Percentiles rank a stretch among this genome's conserved stretches.
Conservation (phyloP, 129 eudicot species). For the Flaveria robusta region DNA sequence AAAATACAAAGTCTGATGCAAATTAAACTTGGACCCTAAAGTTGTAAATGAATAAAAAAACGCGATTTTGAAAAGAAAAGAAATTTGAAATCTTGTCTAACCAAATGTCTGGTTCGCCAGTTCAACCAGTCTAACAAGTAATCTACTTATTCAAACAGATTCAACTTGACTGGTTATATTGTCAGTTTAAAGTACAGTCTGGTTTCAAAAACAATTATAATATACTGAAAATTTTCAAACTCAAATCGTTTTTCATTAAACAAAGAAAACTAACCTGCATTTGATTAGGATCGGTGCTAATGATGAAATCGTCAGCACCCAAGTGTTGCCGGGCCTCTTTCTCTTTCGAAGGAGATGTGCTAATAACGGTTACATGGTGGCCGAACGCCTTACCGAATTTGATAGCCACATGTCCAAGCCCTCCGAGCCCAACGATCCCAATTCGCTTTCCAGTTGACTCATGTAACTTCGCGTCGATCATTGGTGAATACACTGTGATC, state of each 20-base stretch:
- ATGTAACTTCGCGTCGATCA: conserved; percentile 50
- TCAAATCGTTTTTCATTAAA: not conserved
- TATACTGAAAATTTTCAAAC: not conserved
- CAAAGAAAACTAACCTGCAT: conserved; percentile 56
- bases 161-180: too few relatives aligned
- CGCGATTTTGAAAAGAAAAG: too few relatives aligned
- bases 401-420: conserved; percentile 84
- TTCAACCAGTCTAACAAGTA: too few relatives aligned
- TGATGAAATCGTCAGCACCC: conserved; percentile 78
- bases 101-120: too few relatives aligned
- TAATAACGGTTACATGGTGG: conserved; percentile 83
- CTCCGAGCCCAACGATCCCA: conserved; percentile 83
- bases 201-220: too few relatives aligned
- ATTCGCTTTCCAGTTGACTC: conserved; percentile 47
- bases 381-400: conserved; percentile 89
- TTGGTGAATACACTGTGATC: conserved; percentile 70
- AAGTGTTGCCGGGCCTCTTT: conserved; percentile 59
- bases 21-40: too few relatives aligned
- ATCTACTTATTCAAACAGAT: too few relatives aligned
- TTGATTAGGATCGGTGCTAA: conserved; percentile 62
- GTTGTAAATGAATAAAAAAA: too few relatives aligned
- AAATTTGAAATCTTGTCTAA: too few relatives aligned
- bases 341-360: conserved; percentile 87
- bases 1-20: too few relatives aligned
- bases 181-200: too few relatives aligned